Percentiles rank a stretch among this genome's conserved stretches.
These are phyloP conservation scores for Amanita exitialis DNA, from an alignment of 768 basidiomycete species.

Conservation along the genomic window DNA sequence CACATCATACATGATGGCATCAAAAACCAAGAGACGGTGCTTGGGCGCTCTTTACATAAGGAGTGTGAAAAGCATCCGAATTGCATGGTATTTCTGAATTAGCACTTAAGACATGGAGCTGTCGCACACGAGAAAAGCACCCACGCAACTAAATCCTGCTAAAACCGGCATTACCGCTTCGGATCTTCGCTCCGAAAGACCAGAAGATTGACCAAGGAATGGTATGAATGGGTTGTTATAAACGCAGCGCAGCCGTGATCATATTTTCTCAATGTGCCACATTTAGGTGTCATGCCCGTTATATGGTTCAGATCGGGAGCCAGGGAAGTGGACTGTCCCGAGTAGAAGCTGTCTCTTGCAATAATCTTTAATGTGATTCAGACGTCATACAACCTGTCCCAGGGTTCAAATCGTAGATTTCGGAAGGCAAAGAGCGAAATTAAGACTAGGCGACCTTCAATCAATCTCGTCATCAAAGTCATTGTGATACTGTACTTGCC, in stretches of 20 bases:
- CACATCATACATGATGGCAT: not conserved
- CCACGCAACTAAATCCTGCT: not conserved
- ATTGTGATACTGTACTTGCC: not conserved
- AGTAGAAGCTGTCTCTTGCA: not conserved
- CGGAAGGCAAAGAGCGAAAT: conserved; percentile 5
- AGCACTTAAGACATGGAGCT: not conserved
- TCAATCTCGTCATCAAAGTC: not conserved
- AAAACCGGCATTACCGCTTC: not conserved
- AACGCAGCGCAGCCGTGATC: not conserved
- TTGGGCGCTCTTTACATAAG: not conserved
- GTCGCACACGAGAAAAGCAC: not conserved
- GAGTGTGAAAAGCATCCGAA: not conserved
- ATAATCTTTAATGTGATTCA: not conserved
- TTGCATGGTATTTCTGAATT: not conserved
- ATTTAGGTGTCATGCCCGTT: not conserved
- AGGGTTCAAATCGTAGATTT: conserved; percentile 3
- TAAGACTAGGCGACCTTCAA: not conserved
- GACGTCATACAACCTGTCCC: not conserved
- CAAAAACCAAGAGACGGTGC: not conserved
- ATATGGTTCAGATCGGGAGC: not conserved
- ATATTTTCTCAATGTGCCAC: not conserved
- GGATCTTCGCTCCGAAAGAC: not conserved
- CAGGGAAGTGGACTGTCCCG: not conserved
- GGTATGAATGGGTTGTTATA: not conserved
- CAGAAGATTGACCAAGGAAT: not conserved